Evolutionary conservation across 768 basidiomycete species (phyloP).

Genomic region (Suillus brevipes): DNA sequence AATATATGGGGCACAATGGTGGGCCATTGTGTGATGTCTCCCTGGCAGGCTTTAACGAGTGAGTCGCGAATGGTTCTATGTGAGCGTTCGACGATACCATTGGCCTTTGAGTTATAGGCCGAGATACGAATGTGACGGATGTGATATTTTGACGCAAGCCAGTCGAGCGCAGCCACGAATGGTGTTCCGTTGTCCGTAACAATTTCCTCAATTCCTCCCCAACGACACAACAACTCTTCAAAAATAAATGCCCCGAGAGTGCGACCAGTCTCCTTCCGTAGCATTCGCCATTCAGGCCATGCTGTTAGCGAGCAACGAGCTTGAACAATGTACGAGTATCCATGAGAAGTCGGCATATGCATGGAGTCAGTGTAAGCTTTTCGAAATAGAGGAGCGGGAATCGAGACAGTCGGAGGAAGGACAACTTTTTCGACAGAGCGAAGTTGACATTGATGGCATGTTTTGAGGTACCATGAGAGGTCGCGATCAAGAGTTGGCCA

Average conservation of each 20-base stretch:
- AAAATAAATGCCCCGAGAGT: conserved; percentile 35
- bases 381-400: conserved; percentile 3
- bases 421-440: conserved; percentile 22
- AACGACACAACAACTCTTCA: conserved; percentile 35
- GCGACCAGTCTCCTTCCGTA: conserved; percentile 29
- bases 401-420: conserved; percentile 20
- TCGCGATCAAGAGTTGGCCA: no score
- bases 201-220: conserved; percentile 39
- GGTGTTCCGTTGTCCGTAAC: conserved; percentile 44
- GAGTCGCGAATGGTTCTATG: conserved; percentile 35
- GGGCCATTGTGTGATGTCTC: conserved; percentile 36
- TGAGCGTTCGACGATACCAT: conserved; percentile 37
- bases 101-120: conserved; percentile 42
- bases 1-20: conserved; percentile 25
- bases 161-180: conserved; percentile 25
- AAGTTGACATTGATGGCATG: conserved; percentile 42
- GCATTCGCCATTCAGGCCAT: conserved; percentile 33
- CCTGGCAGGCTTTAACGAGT: conserved; percentile 34
- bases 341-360: conserved; percentile 36
- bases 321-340: conserved; percentile 38
- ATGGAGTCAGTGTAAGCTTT: conserved; percentile 43
- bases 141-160: no score
- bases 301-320: conserved; percentile 34
- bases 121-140: conserved; percentile 43
- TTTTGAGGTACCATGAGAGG: conserved; percentile 32